Percentiles rank a stretch among this genome's conserved stretches.
Evolutionary conservation across 2,329 filamentous ascomycete genomes (phyloP).

Genomic region (Purpureocillium takamizusanense): DNA sequence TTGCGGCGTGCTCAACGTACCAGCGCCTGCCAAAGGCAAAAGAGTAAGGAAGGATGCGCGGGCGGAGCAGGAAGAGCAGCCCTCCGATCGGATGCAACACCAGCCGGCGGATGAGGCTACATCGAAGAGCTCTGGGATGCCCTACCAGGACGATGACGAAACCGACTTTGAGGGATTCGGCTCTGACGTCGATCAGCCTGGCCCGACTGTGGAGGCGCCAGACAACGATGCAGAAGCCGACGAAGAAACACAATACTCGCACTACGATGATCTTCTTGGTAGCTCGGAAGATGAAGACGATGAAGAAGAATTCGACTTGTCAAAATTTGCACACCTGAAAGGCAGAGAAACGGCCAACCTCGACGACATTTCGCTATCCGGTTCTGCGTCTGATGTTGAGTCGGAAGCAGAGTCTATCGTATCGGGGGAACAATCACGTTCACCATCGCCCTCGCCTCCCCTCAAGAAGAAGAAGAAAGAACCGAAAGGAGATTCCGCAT

Average conservation of each 20-base stretch:
- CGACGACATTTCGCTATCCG: constrained; percentile 30
- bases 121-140: constrained; percentile 5
- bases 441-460: constrained; percentile 19
- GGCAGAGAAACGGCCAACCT: constrained; percentile 26
- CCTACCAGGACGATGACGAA: constrained; percentile 17
- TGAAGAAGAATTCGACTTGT: constrained; percentile 28
- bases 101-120: neutral
- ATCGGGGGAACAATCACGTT: constrained; percentile 1
- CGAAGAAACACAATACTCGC: constrained; percentile 25
- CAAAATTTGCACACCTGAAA: constrained; percentile 18
- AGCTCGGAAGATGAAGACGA: constrained; percentile 28
- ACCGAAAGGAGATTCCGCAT: constrained; percentile 5
- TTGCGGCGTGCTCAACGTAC: constrained; percentile 38
- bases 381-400: constrained; percentile 15
- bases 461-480: constrained; percentile 11
- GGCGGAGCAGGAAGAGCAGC: constrained; percentile 20
- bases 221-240: constrained; percentile 16
- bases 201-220: constrained; percentile 8
- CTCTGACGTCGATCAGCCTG: constrained; percentile 17
- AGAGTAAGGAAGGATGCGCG: constrained; percentile 20
- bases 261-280: constrained; percentile 37
- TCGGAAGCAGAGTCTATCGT: constrained; percentile 16
- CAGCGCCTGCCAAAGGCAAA: constrained; percentile 32
- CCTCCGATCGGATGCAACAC: constrained; percentile 11
- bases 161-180: constrained; percentile 28